Evolutionary conservation across 192 early-diverging fungal species (phyloP).

Genomic region (Linnemannia exigua): DNA sequence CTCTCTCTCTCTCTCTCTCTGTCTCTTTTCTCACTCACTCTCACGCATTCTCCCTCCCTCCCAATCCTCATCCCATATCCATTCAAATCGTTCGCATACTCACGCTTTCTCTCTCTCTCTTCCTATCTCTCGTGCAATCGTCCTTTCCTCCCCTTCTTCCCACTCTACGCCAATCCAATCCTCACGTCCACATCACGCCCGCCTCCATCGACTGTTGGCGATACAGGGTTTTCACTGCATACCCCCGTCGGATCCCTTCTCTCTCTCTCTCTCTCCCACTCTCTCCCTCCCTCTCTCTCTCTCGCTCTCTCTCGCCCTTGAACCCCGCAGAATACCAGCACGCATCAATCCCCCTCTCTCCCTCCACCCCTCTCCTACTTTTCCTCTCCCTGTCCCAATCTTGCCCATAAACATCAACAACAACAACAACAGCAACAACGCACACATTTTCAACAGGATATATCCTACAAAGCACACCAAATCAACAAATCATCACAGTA

Average conservation of each 20-base stretch:
- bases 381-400: background rate
- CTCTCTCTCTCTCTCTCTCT: background rate
- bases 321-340: constrained; percentile 2
- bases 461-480: background rate
- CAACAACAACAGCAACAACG: background rate
- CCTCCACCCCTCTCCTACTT: background rate
- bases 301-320: background rate
- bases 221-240: background rate
- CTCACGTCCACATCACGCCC: background rate
- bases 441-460: background rate
- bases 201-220: background rate
- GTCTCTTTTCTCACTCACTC: background rate
- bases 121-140: background rate
- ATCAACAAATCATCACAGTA: background rate
- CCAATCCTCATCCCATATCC: background rate
- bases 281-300: background rate
- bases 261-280: background rate
- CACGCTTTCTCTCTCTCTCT: background rate
- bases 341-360: background rate
- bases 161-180: background rate
- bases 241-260: constrained; percentile 10
- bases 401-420: background rate
- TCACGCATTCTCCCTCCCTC: no score
- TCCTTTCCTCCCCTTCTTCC: background rate
- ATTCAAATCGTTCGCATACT: background rate